Conservation (phyloP, 495 filamentous ascomycete species). For the Xylaria palmicola region DNA sequence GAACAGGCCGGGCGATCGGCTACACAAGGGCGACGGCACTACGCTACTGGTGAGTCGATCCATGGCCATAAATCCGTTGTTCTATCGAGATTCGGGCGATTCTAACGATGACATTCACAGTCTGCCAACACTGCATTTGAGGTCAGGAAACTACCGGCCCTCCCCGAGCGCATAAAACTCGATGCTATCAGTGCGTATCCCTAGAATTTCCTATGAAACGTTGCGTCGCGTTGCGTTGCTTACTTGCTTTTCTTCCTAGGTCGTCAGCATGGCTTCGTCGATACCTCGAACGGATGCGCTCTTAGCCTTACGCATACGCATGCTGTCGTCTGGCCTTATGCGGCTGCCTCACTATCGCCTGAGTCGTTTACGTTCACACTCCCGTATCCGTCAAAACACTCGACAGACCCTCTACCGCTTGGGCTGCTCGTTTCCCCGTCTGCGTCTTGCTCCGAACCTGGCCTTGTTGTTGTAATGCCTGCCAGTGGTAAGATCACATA, state of each 20-base stretch:
- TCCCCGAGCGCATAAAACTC: slow-evolving; percentile 70
- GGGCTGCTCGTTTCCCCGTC: slow-evolving; percentile 76
- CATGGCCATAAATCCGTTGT: too few relatives aligned
- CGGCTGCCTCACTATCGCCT: slow-evolving; percentile 57
- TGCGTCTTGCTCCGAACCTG: slow-evolving; percentile 70
- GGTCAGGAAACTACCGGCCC: slow-evolving; percentile 77
- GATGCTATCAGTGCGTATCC: slow-evolving; percentile 56
- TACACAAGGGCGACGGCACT: slow-evolving; percentile 59
- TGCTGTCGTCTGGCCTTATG: slow-evolving; percentile 89
- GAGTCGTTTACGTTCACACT: slow-evolving; percentile 76
- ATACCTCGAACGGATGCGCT: slow-evolving; percentile 67
- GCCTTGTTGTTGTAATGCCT: slow-evolving; percentile 80
- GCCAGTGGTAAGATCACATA: slow-evolving; percentile 81
- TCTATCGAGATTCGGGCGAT: too few relatives aligned
- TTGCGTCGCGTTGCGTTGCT: slow-evolving; percentile 19
- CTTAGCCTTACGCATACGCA: slow-evolving; percentile 74
- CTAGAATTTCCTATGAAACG: not conserved
- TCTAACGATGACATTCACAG: slow-evolving; percentile 46
- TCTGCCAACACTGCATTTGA: slow-evolving; percentile 84
- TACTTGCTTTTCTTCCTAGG: slow-evolving; percentile 37
- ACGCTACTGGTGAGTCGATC: slow-evolving; percentile 58
- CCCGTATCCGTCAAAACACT: slow-evolving; percentile 65
- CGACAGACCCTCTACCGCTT: slow-evolving; percentile 67
- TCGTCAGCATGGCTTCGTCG: slow-evolving; percentile 62
- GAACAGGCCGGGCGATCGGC: slow-evolving; percentile 54